phyloP scores from a whole-genome alignment of 208 protist genomes.

The Leishmania major region DNA sequence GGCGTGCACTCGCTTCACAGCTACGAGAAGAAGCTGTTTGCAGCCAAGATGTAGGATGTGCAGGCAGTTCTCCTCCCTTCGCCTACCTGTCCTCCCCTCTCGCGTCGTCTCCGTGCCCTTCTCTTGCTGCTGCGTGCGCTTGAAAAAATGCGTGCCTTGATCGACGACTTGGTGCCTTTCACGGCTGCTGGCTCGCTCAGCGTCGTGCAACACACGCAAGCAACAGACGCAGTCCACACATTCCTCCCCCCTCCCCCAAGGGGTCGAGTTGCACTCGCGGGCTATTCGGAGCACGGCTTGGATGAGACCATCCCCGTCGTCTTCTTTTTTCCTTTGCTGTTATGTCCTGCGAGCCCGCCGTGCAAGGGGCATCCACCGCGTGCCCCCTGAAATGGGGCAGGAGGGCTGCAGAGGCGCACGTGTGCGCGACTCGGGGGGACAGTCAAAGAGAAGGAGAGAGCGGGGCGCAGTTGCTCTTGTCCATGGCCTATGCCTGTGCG shows the following conservation, averaged over 20 bases:
- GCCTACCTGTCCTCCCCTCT: neutral
- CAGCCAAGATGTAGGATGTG: slow-evolving; percentile 69
- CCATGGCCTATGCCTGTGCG: neutral
- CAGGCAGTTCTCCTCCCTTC: neutral
- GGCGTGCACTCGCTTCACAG: slow-evolving; percentile 92
- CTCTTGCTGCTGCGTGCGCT: neutral
- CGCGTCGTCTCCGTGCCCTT: neutral
- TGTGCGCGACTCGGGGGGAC: neutral
- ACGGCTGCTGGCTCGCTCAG: neutral
- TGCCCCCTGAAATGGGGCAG: neutral
- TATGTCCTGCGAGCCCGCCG: neutral
- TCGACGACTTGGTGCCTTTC: neutral
- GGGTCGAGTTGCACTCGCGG: neutral
- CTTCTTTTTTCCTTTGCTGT: neutral
- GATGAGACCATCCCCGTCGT: neutral
- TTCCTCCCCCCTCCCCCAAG: neutral
- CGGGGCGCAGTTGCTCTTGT: neutral
- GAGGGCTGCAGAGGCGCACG: neutral
- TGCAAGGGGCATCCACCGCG: neutral
- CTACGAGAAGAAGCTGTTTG: slow-evolving; percentile 92
- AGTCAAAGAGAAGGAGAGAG: neutral
- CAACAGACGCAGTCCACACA: neutral
- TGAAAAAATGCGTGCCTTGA: neutral
- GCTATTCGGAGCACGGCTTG: neutral
- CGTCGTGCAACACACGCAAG: neutral